These are phyloP conservation scores for Pseudocercospora musae DNA, from an alignment of 2,329 filamentous ascomycete species.

Conservation along the genomic window DNA sequence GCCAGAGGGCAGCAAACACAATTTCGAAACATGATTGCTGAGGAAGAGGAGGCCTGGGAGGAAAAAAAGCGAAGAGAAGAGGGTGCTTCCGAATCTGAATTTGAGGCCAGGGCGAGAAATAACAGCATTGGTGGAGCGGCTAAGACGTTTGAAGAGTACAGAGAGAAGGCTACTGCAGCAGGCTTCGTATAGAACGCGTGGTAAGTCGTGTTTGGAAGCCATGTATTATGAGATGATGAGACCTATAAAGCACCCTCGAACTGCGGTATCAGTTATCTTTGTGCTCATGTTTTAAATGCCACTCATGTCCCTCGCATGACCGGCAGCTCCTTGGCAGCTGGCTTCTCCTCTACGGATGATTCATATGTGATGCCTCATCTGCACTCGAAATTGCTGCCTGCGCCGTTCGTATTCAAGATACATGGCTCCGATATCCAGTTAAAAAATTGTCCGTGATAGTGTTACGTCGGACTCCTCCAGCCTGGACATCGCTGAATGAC, in stretches of 20 bases:
- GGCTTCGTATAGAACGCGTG: slow-evolving; percentile 27
- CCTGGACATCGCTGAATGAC: neutral
- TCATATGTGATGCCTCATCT: neutral
- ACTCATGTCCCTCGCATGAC: neutral
- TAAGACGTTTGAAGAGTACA: slow-evolving; percentile 48
- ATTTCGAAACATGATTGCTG: slow-evolving; percentile 40
- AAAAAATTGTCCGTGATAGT: slow-evolving; percentile 1
- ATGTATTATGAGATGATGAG: neutral
- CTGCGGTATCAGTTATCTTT: neutral
- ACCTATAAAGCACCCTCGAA: neutral
- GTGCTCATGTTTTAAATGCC: neutral
- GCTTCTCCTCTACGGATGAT: neutral
- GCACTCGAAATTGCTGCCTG: neutral
- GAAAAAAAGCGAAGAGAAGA: slow-evolving; percentile 33
- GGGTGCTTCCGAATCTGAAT: slow-evolving; percentile 26
- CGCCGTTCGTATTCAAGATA: neutral
- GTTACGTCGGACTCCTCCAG: neutral
- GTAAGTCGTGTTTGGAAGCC: neutral
- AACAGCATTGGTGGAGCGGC: slow-evolving; percentile 31
- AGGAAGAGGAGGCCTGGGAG: slow-evolving; percentile 49
- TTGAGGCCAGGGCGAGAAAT: slow-evolving; percentile 28
- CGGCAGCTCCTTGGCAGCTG: neutral
- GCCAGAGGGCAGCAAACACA: slow-evolving; percentile 40
- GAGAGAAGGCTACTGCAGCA: slow-evolving; percentile 40
- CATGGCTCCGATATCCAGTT: slow-evolving; percentile 1